Conservation (phyloP, 257 asterid species). For the Linaria vulgaris region DNA sequence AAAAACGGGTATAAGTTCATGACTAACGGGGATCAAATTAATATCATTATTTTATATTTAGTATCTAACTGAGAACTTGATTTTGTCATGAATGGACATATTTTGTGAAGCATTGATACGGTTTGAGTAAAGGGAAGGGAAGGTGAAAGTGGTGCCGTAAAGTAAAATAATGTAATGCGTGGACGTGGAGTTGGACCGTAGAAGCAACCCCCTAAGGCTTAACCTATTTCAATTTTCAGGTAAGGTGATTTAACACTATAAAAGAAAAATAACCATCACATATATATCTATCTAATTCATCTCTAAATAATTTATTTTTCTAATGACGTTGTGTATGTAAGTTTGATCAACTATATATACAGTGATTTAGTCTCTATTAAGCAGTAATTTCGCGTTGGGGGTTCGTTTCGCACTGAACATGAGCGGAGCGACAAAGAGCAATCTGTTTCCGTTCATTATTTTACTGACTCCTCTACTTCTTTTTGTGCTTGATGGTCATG, state of each 20-base stretch:
- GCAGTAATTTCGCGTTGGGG: no score
- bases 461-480: constrained; percentile 20
- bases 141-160: constrained; percentile 23
- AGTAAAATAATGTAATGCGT: constrained; percentile 29
- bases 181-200: constrained; percentile 26
- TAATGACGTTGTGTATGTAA: not conserved
- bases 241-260: constrained; percentile 3
- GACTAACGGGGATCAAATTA: no score
- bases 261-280: not conserved
- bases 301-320: not conserved
- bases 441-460: constrained; percentile 7
- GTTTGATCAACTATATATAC: no score
- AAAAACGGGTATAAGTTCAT: no score
- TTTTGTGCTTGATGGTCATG: constrained; percentile 12
- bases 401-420: not conserved
- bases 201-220: constrained; percentile 27
- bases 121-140: not conserved
- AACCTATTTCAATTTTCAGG: not conserved
- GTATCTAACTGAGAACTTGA: no score
- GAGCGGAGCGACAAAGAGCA: constrained; percentile 22
- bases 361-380: not conserved
- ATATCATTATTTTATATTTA: no score
- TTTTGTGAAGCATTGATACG: no score
- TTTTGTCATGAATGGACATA: not conserved
- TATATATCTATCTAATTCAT: not conserved